A percentile compares a stretch with the other conserved stretches of the same genome.
Conservation (phyloP, 441 rosid genomes). For the Erodium moschatum region DNA sequence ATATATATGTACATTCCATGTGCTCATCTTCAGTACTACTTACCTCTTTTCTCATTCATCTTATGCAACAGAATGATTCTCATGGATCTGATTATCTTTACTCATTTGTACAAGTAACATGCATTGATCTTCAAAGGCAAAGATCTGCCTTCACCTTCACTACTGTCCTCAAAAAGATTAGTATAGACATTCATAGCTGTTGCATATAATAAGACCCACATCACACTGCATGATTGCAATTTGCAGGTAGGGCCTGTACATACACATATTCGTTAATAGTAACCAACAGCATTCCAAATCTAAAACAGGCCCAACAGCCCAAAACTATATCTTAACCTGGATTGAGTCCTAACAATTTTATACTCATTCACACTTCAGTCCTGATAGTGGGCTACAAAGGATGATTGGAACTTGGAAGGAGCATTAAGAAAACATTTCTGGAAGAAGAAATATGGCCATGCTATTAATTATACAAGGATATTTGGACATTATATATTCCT, state of each 20-base stretch:
- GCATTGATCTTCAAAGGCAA: background rate
- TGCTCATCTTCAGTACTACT: background rate
- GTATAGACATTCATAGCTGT: background rate
- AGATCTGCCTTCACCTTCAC: background rate
- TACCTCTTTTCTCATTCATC: background rate
- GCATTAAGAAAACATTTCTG: background rate
- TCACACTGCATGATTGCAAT: background rate
- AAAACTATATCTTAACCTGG: background rate
- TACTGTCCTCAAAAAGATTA: background rate
- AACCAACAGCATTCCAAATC: background rate
- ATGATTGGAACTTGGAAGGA: background rate
- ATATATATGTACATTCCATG: background rate
- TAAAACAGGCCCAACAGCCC: background rate
- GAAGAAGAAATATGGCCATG: background rate
- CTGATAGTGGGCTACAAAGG: too few species aligned
- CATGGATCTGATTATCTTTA: background rate
- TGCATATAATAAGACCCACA: background rate
- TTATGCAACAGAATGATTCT: background rate
- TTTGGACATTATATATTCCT: conserved; percentile 21
- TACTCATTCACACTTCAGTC: too few species aligned
- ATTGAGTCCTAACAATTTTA: too few species aligned
- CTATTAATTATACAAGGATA: conserved; percentile 18
- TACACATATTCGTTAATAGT: background rate
- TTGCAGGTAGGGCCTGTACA: background rate
- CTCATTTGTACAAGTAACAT: background rate